Conservation (phyloP, 495 filamentous ascomycete genomes). For the Trypethelium eluteriae region DNA sequence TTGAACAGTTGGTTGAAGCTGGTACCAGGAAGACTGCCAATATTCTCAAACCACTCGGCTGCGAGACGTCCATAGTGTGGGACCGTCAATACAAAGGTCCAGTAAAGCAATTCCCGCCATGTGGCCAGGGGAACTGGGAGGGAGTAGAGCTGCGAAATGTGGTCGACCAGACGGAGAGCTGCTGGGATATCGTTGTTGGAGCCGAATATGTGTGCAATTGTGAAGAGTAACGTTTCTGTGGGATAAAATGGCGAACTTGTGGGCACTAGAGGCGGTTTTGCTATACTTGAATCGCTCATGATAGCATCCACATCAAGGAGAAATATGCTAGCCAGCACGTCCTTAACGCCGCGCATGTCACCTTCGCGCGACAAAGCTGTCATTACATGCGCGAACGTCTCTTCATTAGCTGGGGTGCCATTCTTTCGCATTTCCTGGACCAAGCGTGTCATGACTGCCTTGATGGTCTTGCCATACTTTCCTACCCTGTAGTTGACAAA, state of each 20-base stretch:
- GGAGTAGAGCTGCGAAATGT: slow-evolving; percentile 49
- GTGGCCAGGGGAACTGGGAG: slow-evolving; percentile 42
- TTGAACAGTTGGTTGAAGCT: slow-evolving; percentile 44
- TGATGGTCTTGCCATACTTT: slow-evolving; percentile 19
- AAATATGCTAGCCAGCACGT: slow-evolving; percentile 50
- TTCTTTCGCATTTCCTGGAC: slow-evolving; percentile 46
- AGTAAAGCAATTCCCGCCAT: slow-evolving; percentile 54
- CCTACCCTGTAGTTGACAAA: slow-evolving; percentile 21
- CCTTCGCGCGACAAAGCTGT: slow-evolving; percentile 51
- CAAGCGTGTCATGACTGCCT: slow-evolving; percentile 32
- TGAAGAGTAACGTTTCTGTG: slow-evolving; percentile 45
- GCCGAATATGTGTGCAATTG: slow-evolving; percentile 53
- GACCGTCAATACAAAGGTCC: slow-evolving; percentile 49
- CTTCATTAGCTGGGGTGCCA: slow-evolving; percentile 45
- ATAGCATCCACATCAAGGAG: slow-evolving; percentile 46
- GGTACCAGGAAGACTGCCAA: slow-evolving; percentile 36
- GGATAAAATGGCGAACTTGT: slow-evolving; percentile 48
- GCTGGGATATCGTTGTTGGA: slow-evolving; percentile 48
- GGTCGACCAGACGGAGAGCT: slow-evolving; percentile 49
- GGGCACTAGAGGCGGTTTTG: slow-evolving; percentile 18
- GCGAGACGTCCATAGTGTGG: slow-evolving; percentile 21
- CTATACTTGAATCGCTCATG: slow-evolving; percentile 9
- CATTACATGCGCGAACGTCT: slow-evolving; percentile 51
- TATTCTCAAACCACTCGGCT: slow-evolving; percentile 21
- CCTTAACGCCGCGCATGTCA: slow-evolving; percentile 40